Base-by-base conservation (phyloP, 2,329 filamentous ascomycete species). In the Epichloe uncinata region DNA sequence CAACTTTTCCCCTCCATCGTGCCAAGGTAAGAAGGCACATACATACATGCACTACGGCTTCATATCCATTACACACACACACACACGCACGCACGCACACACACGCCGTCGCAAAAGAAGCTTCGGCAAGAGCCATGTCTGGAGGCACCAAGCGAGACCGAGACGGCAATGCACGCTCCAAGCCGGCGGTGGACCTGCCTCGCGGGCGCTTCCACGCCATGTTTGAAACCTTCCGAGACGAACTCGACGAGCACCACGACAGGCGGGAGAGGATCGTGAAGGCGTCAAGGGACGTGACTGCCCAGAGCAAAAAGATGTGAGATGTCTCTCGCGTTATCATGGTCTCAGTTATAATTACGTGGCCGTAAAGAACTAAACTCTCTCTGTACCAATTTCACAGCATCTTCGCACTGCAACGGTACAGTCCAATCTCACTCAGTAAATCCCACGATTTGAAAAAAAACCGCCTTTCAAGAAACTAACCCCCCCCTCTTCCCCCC, bases 291-390 rank as follows among this genome's bases (percentile, higher is more conserved):
- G 93, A 98, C 65, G 86, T 98, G 52, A 98, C 93, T 6, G 89
- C 88, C 0, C 73, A 89, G 49, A 95, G 88, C 68, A 98, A 98
- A 74, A 98, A 97, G 71, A 94, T 97, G 89, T 95, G 68, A 69
- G 75, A 45, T 18, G 3, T 3, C 3, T 1, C 5, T 26, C 9
- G 26, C 8, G 26, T 30, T 1, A 9, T 30, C 26, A 9, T 30
- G 26, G 8, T 11, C 8, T 30, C 8, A 3, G n/a, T 18, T 12
- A 18, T 16, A 16, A 16, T 16, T 8, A 15, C 38, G 22, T 5
- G 9, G 1, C 11, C n/a, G 33, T 5, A 33, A 20, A 44, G 4
- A 26, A n/a, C 5, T 35, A 15, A 22, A 26, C 5, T 35, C 20
- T 16, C 15, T 4, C 16, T 16, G 16, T 11, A 20, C 5, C n/a